A percentile compares a stretch with the other conserved stretches of the same genome.
Conservation (phyloP, 2,329 filamentous ascomycete genomes). For the Penicillium occitanis region DNA sequence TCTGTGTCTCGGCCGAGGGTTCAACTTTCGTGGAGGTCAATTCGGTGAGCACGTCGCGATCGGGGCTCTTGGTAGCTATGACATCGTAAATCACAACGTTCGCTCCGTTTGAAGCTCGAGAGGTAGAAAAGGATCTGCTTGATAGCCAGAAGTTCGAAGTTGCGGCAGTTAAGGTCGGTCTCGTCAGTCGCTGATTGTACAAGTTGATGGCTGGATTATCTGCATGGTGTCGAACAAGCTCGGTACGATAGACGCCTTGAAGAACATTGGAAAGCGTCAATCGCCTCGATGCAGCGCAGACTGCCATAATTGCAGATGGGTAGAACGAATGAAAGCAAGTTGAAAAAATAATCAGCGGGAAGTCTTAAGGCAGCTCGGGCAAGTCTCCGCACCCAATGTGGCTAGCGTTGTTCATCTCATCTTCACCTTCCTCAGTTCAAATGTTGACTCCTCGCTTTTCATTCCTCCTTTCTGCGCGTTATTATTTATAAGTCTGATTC, state of each 20-base stretch:
- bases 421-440: background rate
- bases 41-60: constrained; percentile 2
- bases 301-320: background rate
- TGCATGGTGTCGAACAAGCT: background rate
- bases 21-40: constrained; percentile 6
- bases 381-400: background rate
- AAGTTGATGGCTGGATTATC: background rate
- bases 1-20: background rate
- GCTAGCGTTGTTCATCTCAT: constrained; percentile 4
- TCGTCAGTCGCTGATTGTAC: background rate
- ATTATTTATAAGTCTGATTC: too few species aligned
- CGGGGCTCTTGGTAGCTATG: background rate
- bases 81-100: background rate
- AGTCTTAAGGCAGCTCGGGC: background rate
- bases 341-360: background rate
- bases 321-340: background rate
- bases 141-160: background rate
- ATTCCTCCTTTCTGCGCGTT: too few species aligned
- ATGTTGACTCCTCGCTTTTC: background rate
- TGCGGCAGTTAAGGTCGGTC: background rate
- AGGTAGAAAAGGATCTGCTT: constrained; percentile 5
- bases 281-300: constrained; percentile 12
- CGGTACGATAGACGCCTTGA: constrained; percentile 9
- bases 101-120: background rate
- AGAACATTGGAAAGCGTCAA: constrained; percentile 15